Base-by-base conservation (phyloP, 352 stramenopile species). In the Phytophthora aleatoria region DNA sequence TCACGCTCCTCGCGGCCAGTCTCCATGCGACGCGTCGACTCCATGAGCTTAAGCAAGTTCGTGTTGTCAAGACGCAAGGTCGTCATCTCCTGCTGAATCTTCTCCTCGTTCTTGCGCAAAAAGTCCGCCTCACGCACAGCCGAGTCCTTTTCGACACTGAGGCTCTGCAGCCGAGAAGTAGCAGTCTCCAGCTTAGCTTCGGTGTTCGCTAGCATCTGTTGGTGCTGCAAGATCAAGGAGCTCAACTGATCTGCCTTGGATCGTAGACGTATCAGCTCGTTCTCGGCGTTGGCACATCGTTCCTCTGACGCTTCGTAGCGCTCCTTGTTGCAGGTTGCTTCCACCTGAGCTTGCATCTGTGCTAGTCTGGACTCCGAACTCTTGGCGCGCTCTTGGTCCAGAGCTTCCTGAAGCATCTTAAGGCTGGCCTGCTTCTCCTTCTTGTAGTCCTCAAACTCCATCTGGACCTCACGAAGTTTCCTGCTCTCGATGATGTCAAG, bases 31-130 rank as follows among this genome's bases (percentile, higher is more conserved):
- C 83, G 79, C 7, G 74, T 84, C 2, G 79, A 84, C 27, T 94
- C 85, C 85, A 94, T 90, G 6, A 92, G 69, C 57, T 92, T 90
- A 8, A 94, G 72, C 31, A 92, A 57, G 49, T 90, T 91, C n/a
- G 83, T 90, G 53, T 90, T 90, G 58, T 92, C 85, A 27, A 86
- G 57, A 27, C 85, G 82, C 61, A 91, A 16, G 2, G 77, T 72
- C 43, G 69, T 72, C 41, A 93, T 43, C 44, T 91, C 81, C 30
- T 85, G 70, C 53, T 87, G 74, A 50, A 79, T 63, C 35, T 88
- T 87, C 7, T 77, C 70, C 27, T 95, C 81, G 36, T 91, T 85
- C 38, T 86, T 83, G 30, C 81, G 77, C 15, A 90, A 30, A 52
- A 83, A 89, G 2, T 70, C 63, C 3, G 67, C 59, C 16, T 89